Conservation (phyloP, 805 yeast species). For the Spathaspora arborariae region DNA sequence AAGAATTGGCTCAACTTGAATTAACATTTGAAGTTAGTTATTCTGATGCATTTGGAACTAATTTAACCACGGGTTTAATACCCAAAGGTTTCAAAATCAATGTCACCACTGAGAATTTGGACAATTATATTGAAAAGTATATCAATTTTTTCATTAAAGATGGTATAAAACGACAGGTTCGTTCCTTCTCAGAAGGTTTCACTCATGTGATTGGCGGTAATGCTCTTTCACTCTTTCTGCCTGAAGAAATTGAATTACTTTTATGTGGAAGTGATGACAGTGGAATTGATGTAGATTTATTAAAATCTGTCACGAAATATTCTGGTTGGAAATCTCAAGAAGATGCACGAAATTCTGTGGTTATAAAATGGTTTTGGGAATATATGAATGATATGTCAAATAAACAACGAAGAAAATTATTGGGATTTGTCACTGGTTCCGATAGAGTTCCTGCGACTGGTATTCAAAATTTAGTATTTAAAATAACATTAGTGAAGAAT, state of each 20-base stretch:
- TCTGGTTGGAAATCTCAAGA: conserved; percentile 51
- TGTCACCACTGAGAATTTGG: conserved; percentile 60
- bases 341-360: conserved; percentile 31
- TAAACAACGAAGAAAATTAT: conserved; percentile 54
- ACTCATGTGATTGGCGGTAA: conserved; percentile 73
- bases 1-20: conserved; percentile 42
- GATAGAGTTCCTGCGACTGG: conserved; percentile 95
- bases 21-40: conserved; percentile 60
- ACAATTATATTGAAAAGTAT: conserved; percentile 60
- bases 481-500: conserved; percentile 48
- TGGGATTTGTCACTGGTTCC: conserved; percentile 83
- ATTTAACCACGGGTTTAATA: conserved; percentile 47
- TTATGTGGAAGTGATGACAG: conserved; percentile 72
- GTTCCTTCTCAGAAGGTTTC: conserved; percentile 68
- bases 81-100: conserved; percentile 50
- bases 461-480: conserved; percentile 66
- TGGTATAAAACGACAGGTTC: conserved; percentile 49
- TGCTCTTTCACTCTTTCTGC: conserved; percentile 73
- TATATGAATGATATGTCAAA: conserved; percentile 47
- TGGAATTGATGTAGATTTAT: conserved; percentile 59
- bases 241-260: conserved; percentile 76
- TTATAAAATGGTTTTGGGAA: conserved; percentile 87
- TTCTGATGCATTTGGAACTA: conserved; percentile 43
- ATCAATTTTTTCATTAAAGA: conserved; percentile 56
- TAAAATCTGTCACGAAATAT: conserved; percentile 73